phyloP scores from a whole-genome alignment of 2,329 filamentous ascomycete species.

The Fusarium pilosicola region DNA sequence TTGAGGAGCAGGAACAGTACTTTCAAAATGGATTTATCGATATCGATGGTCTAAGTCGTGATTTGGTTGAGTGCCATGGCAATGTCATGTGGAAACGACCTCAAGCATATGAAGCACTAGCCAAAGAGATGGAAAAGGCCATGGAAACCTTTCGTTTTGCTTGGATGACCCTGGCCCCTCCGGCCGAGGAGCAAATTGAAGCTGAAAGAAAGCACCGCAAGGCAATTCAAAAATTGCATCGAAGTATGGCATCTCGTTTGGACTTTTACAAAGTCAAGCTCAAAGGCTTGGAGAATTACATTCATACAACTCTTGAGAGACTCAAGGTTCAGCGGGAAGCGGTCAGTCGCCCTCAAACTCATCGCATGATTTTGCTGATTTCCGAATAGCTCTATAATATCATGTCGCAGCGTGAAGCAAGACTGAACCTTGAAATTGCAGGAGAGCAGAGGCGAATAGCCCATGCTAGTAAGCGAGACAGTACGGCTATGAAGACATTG shows the following conservation, averaged over 20 bases:
- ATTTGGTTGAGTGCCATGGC: conserved; percentile 71
- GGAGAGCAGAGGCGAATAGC: conserved; percentile 68
- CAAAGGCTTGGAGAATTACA: conserved; percentile 70
- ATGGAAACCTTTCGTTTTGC: conserved; percentile 56
- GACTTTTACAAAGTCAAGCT: conserved; percentile 71
- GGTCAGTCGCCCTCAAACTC: conserved; percentile 51
- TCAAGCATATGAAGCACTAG: conserved; percentile 67
- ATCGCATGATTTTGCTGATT: conserved; percentile 15
- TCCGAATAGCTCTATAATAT: conserved; percentile 68
- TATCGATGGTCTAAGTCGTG: conserved; percentile 68
- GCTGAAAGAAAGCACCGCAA: conserved; percentile 45
- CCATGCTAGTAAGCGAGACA: conserved; percentile 69
- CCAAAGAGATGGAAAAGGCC: conserved; percentile 58
- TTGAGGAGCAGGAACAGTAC: conserved; percentile 65
- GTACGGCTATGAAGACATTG: conserved; percentile 72
- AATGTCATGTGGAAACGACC: conserved; percentile 72
- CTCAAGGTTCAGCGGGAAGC: conserved; percentile 70
- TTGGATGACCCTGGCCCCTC: conserved; percentile 31
- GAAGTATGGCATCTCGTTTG: conserved; percentile 62
- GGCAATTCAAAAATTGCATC: conserved; percentile 58
- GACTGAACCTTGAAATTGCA: conserved; percentile 71
- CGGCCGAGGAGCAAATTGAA: conserved; percentile 31
- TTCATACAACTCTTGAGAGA: conserved; percentile 69
- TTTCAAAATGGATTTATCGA: conserved; percentile 64
- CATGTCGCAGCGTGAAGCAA: conserved; percentile 71